Evolutionary conservation across 2,329 filamentous ascomycete species (phyloP).

Genomic region (Talaromyces sp.): DNA sequence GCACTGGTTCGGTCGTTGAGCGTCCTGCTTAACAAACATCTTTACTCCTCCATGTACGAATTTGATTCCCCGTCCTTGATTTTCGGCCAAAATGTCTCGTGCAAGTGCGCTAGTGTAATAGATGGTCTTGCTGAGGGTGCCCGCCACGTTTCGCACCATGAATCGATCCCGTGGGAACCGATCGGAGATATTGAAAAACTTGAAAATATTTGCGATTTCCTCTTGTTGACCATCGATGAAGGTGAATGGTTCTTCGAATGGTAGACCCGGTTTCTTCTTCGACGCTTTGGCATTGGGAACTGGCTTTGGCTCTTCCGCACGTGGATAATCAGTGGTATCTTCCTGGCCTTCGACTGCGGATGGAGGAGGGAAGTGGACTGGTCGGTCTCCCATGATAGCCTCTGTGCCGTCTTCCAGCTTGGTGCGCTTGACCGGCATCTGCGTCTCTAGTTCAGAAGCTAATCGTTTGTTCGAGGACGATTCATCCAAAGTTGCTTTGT

Average conservation of each 20-base stretch:
- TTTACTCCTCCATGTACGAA: slow-evolving; percentile 96
- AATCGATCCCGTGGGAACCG: slow-evolving; percentile 88
- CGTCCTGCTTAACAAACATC: slow-evolving; percentile 98
- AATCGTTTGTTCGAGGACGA: slow-evolving; percentile 33
- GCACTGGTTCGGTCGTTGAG: slow-evolving; percentile 79
- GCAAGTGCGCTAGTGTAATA: slow-evolving; percentile 90
- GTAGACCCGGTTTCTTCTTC: slow-evolving; percentile 43
- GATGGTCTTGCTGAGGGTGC: slow-evolving; percentile 85
- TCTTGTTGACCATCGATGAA: slow-evolving; percentile 72
- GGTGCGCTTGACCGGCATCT: slow-evolving; percentile 42
- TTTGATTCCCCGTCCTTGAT: slow-evolving; percentile 87
- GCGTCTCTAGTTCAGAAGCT: slow-evolving; percentile 34
- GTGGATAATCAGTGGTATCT: slow-evolving; percentile 25
- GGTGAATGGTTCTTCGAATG: slow-evolving; percentile 89
- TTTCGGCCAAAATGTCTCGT: slow-evolving; percentile 77
- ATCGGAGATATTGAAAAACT: slow-evolving; percentile 79
- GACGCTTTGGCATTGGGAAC: slow-evolving; percentile 24
- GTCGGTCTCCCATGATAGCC: slow-evolving; percentile 37
- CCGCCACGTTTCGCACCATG: slow-evolving; percentile 90
- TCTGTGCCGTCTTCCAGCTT: slow-evolving; percentile 41
- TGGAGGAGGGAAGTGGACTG: slow-evolving; percentile 32
- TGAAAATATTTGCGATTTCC: slow-evolving; percentile 71
- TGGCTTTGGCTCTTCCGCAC: slow-evolving; percentile 13
- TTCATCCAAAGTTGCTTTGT: slow-evolving; percentile 30
- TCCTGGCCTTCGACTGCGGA: slow-evolving; percentile 24